Conservation (phyloP, 805 yeast species). For the Sugiyamaella marilandica region DNA sequence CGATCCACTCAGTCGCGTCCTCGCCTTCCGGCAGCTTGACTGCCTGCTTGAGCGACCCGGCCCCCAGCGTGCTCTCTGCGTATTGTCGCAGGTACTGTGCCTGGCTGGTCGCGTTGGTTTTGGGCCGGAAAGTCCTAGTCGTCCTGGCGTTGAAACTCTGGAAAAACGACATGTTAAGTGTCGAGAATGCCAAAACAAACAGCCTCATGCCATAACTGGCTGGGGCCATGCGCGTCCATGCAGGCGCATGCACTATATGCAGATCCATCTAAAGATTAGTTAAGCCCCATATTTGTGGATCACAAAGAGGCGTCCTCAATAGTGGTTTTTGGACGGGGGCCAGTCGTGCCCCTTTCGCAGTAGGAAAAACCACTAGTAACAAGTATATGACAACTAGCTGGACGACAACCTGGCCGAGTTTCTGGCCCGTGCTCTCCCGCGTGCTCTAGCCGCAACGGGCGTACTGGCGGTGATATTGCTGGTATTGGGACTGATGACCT, state of each 20-base stretch:
- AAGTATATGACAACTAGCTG: too few relatives aligned
- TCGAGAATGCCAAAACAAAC: constrained; percentile 1
- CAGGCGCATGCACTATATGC: background rate
- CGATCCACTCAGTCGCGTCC: constrained; percentile 89
- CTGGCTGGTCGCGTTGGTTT: constrained; percentile 29
- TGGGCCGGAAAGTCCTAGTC: constrained; percentile 34
- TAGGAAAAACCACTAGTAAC: too few relatives aligned
- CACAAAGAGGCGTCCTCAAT: too few relatives aligned
- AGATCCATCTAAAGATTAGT: too few relatives aligned
- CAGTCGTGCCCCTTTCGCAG: too few relatives aligned
- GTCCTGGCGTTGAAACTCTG: constrained; percentile 25
- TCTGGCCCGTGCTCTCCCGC: too few relatives aligned
- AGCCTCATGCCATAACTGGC: background rate
- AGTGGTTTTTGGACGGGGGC: too few relatives aligned
- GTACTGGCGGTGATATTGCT: background rate
- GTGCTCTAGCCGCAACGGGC: too few relatives aligned
- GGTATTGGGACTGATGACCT: background rate
- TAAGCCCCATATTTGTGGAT: too few relatives aligned
- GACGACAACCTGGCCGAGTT: too few relatives aligned
- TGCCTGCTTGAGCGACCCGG: constrained; percentile 86
- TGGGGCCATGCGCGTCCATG: background rate
- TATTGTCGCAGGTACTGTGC: constrained; percentile 58
- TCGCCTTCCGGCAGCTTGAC: constrained; percentile 92
- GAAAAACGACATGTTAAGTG: constrained; percentile 1
- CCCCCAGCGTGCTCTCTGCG: constrained; percentile 93